phyloP scores from a whole-genome alignment of 2,329 filamentous ascomycete genomes.

The Diaporthe humulicola region DNA sequence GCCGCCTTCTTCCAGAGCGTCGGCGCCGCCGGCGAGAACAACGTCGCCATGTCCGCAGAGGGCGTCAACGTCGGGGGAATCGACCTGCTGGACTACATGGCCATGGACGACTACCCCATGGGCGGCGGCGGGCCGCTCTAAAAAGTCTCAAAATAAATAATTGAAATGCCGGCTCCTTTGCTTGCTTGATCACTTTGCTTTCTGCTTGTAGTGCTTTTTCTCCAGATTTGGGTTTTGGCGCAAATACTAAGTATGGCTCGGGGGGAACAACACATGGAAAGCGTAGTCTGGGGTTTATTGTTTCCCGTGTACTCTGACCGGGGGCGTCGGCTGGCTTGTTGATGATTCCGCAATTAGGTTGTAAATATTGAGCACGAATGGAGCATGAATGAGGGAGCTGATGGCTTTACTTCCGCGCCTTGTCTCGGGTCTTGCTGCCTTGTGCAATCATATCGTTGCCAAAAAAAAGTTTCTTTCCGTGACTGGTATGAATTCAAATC shows the following conservation, averaged over 20 bases:
- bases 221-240: conserved; percentile 1
- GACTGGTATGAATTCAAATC: background rate
- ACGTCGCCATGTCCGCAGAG: conserved; percentile 75
- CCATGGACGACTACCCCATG: conserved; percentile 66
- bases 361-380: conserved; percentile 12
- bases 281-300: background rate
- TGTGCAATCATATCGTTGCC: background rate
- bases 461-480: background rate
- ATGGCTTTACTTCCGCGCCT: background rate
- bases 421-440: background rate
- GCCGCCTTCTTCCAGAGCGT: conserved; percentile 76
- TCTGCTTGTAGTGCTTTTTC: background rate
- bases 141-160: background rate
- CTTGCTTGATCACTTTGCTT: background rate
- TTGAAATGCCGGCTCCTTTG: background rate
- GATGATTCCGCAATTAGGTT: background rate
- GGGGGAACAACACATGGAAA: background rate
- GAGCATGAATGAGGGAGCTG: too few relatives aligned
- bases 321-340: background rate
- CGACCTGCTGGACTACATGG: conserved; percentile 77
- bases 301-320: background rate
- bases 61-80: conserved; percentile 76
- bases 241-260: conserved; percentile 7
- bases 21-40: conserved; percentile 61
- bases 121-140: conserved; percentile 40